phyloP scores from a whole-genome alignment of 768 basidiomycete genomes.

The Phylloporus scabripes region DNA sequence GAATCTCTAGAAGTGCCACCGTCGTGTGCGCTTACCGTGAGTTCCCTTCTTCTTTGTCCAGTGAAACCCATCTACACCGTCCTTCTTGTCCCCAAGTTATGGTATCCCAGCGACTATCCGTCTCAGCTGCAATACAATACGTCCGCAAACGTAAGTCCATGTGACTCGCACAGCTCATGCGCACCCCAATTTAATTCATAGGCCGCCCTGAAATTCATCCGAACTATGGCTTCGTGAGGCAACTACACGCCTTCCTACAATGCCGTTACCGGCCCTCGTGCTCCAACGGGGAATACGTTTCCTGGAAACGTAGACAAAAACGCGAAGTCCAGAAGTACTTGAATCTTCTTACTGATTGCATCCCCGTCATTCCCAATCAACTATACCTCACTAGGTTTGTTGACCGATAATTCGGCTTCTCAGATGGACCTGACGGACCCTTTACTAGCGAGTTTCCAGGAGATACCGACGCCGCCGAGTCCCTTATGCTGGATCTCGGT shows the following conservation, averaged over 20 bases:
- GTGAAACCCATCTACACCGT: slow-evolving; percentile 1
- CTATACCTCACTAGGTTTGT: slow-evolving; percentile 48
- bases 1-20: slow-evolving; percentile 63
- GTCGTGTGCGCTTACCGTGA: slow-evolving; percentile 52
- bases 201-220: slow-evolving; percentile 37
- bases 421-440: background rate
- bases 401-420: background rate
- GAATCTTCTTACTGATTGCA: slow-evolving; percentile 47
- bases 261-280: slow-evolving; percentile 45
- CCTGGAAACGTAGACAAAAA: slow-evolving; percentile 54
- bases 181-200: slow-evolving; percentile 13
- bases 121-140: slow-evolving; percentile 42
- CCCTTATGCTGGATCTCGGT: slow-evolving; percentile 45
- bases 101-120: slow-evolving; percentile 39
- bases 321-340: slow-evolving; percentile 51
- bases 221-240: slow-evolving; percentile 51
- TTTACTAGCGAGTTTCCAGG: slow-evolving; percentile 49
- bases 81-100: slow-evolving; percentile 38
- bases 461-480: slow-evolving; percentile 45
- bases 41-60: slow-evolving; percentile 17
- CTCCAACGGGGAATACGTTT: slow-evolving; percentile 40
- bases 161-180: slow-evolving; percentile 4
- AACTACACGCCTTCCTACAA: slow-evolving; percentile 49
- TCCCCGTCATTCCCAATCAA: slow-evolving; percentile 44
- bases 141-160: slow-evolving; percentile 43